phyloP scores from a whole-genome alignment of 2,329 filamentous ascomycete genomes.

The Paramyrothecium sp. region DNA sequence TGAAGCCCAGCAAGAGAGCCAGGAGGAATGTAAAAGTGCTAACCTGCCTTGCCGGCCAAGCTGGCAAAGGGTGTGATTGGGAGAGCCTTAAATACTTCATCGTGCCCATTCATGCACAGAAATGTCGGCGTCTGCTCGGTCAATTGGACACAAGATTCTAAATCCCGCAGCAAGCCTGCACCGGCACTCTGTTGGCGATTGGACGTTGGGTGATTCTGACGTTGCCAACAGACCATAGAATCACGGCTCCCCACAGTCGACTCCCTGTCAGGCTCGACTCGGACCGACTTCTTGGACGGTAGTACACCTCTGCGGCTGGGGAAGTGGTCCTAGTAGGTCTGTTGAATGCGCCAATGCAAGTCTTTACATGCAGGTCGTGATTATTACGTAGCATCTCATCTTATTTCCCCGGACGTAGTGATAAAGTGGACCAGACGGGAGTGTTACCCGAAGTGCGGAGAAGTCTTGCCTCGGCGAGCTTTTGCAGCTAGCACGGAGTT shows the following conservation, averaged over 20 bases:
- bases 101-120: not conserved
- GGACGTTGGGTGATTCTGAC: not conserved
- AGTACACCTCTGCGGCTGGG: not conserved
- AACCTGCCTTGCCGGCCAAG: not conserved
- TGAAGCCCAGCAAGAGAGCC: not conserved
- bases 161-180: not conserved
- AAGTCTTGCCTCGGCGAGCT: not conserved
- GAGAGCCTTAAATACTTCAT: not conserved
- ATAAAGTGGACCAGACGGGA: not conserved
- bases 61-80: too few species aligned
- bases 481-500: not conserved
- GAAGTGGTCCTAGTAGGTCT: not conserved
- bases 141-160: not conserved
- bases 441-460: not conserved
- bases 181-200: not conserved
- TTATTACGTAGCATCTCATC: not conserved
- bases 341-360: not conserved
- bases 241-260: not conserved
- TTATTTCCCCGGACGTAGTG: not conserved
- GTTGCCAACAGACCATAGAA: not conserved
- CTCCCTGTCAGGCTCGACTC: not conserved
- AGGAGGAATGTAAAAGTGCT: not conserved
- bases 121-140: not conserved
- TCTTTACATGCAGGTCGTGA: not conserved
- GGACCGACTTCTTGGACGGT: not conserved